Evolutionary conservation across 306 rosid genomes (phyloP).

Genomic region (Acmispon strigosus): DNA sequence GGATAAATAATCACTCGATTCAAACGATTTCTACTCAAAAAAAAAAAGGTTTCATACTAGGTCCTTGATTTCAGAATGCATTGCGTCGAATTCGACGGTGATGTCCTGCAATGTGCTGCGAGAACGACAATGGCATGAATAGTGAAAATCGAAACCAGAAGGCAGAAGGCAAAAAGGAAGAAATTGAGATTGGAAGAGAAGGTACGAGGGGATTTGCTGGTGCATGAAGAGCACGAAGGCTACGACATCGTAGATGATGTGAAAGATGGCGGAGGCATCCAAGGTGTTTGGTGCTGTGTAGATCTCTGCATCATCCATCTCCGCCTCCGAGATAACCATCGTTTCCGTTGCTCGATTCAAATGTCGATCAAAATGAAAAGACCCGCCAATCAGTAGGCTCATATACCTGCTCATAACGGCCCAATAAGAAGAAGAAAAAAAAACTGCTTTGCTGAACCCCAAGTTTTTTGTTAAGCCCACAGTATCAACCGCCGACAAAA

Average conservation of each 20-base stretch:
- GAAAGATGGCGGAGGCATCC: slow-evolving; percentile 51
- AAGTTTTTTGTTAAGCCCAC: too few relatives aligned
- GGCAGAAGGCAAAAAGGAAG: background rate
- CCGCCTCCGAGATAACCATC: slow-evolving; percentile 11
- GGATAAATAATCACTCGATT: slow-evolving; percentile 1
- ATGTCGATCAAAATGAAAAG: background rate
- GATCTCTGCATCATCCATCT: slow-evolving; percentile 35
- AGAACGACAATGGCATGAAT: background rate
- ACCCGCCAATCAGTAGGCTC: slow-evolving; percentile 13
- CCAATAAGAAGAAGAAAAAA: too few relatives aligned
- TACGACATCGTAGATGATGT: slow-evolving; percentile 57
- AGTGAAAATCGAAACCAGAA: background rate
- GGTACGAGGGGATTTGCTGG: slow-evolving; percentile 90
- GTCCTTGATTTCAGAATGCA: slow-evolving; percentile 39
- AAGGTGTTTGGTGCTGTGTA: slow-evolving; percentile 36
- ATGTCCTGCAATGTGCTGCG: slow-evolving; percentile 72
- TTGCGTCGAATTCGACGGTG: slow-evolving; percentile 52
- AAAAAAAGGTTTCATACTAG: slow-evolving; percentile 39
- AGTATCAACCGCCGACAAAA: too few relatives aligned
- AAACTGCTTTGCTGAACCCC: too few relatives aligned
- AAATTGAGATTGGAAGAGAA: background rate
- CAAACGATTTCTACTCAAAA: slow-evolving; percentile 17
- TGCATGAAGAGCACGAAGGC: slow-evolving; percentile 79
- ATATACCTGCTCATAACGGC: background rate
- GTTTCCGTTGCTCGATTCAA: slow-evolving; percentile 4